Base-by-base conservation (phyloP, 2,329 filamentous ascomycete genomes). In the Mariannaea sp. region DNA sequence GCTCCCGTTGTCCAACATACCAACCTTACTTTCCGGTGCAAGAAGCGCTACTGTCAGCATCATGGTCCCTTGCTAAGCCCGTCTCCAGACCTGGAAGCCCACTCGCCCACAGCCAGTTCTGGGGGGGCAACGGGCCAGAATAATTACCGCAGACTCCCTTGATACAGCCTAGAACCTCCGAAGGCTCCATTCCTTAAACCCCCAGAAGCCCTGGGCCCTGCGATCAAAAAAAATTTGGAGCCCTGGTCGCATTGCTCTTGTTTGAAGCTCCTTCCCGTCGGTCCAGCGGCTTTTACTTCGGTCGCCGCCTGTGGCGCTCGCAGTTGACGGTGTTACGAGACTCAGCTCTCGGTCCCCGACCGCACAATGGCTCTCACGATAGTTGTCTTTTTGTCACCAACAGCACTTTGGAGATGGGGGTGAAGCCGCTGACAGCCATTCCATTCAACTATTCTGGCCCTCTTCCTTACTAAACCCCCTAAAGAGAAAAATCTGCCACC, bases 241-340 rank as follows among this genome's bases (percentile, higher is more conserved):
- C 17, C 49, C 54, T 45, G 38, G 54, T 46, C 36, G 32, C 22
- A 44, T 40, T 26, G 19, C 20, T 7, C 36, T 44, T 35, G 48
- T 40, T n/a, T 46, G 27, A 19, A 20, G 26, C 44, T 50, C 44
- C 39, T 47, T 36, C 27, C 22, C 20, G 57, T 66, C 64, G 64
- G 64, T 53, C 59, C 56, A 66, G 48, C 64, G 64, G 64, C 60
- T 64, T 66, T 66, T 52, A 48, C 53, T 60, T 66, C 64, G 64
- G 64, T 65, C 62, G 62, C 64, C 64, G 60, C 22, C 9, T 27
- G 38, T 55, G 38, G 27, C 52, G 42, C 57, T 66, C 64, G 60
- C 59, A 60, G 36, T 51, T 63, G 56, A 35, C 51, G 51, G 51
- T 49, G 51, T 54, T 54, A 54, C 64, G 64, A 62, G 52, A 20